phyloP scores from a whole-genome alignment of 352 stramenopile genomes.

The Nothophytophthora sp. region DNA sequence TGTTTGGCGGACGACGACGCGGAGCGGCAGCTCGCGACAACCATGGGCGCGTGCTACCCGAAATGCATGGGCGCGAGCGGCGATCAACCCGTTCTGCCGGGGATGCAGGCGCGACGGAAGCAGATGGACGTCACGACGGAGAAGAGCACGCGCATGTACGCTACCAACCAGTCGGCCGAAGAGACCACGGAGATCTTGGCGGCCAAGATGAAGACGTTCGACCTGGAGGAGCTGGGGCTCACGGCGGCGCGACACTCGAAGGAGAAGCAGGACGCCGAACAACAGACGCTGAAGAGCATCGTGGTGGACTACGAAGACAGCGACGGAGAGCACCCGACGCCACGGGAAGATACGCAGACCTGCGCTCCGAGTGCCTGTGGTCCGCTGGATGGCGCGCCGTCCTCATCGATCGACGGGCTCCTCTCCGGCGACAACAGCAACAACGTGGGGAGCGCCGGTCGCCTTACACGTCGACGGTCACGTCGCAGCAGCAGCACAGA shows the following conservation, averaged over 20 bases:
- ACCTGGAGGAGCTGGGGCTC: conserved; percentile 54
- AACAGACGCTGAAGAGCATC: conserved; percentile 49
- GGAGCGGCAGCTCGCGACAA: background rate
- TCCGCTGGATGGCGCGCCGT: conserved; percentile 28
- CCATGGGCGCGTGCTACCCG: conserved; percentile 49
- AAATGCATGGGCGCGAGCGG: conserved; percentile 38
- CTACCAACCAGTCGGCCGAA: conserved; percentile 2
- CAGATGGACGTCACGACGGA: background rate
- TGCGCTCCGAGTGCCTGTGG: conserved; percentile 50
- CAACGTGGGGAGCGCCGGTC: conserved; percentile 8
- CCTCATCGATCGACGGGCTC: background rate
- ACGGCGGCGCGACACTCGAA: background rate
- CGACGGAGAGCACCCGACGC: conserved; percentile 15
- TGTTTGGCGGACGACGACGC: background rate
- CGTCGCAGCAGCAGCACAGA: conserved; percentile 27
- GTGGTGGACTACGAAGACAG: conserved; percentile 64
- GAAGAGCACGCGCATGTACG: conserved; percentile 6
- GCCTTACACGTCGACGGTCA: conserved; percentile 22
- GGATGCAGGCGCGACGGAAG: conserved; percentile 1
- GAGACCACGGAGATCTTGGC: background rate
- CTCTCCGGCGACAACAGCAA: background rate
- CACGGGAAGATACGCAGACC: conserved; percentile 11
- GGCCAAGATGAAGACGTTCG: conserved; percentile 28
- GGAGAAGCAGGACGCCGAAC: conserved; percentile 3
- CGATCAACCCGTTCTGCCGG: conserved; percentile 8